Base-by-base conservation (phyloP, 805 yeast genomes). In the Nakazawaea pomicola region DNA sequence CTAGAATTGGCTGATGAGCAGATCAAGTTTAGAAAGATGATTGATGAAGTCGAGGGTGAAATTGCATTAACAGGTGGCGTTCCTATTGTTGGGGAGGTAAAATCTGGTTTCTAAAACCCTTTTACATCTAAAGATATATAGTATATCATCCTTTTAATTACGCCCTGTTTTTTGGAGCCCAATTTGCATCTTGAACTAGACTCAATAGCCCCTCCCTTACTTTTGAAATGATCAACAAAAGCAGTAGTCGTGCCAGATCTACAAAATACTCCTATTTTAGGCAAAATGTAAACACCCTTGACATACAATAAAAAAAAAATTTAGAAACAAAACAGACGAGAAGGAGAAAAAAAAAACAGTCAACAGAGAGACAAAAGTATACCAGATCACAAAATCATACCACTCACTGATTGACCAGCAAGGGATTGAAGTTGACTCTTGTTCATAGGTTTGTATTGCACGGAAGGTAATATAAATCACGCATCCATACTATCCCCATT, bases 1-100 rank as follows among this genome's bases (percentile, higher is more conserved):
- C 67, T 87, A 42, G 96, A 91, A 55, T 93, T 87, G 76, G 88
- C 95, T 33, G 76, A 68, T 50, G 74, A 83, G 21, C 98, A 93
- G 63, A 81, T 74, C 53, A 76, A 70, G 53, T 91, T 87, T 64
- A 75, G 98, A 58, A 60, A 65, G 18, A 57, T 76, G 66, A 88
- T 91, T 34, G 85, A 80, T 49, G 60, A 56, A 30, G 67, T 65
- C 1, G 67, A 63, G 46, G 51, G 48, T 14, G 65, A 62, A 8
- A 62, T 62, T 40, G 52, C 17, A 56, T 53, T 41, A 4, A n/a
- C 29, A 6, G 19, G 25, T 23, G 25, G 25, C 7, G 10, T 7
- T 23, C 10, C 25, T 23, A 10, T 10, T 23, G 25, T 23, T 10
- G 10, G 10, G 7, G 25, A n/a, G n/a, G n/a, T n/a, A n/a, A n/a